Base-by-base conservation (phyloP, 1,284 basidiomycete species). In the Ustilago curta region DNA sequence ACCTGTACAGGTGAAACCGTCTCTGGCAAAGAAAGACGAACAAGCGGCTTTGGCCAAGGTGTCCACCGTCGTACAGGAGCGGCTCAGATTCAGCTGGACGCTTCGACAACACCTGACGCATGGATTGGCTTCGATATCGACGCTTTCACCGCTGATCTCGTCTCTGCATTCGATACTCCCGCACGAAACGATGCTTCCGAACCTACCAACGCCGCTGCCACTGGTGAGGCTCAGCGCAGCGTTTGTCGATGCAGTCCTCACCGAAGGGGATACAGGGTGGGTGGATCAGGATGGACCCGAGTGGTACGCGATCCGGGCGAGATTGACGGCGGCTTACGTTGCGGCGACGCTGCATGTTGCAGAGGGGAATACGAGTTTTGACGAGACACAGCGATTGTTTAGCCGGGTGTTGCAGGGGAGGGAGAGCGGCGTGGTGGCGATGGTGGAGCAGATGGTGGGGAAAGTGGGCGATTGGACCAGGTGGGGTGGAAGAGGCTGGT, bases 401-500 rank as follows among this genome's bases (percentile, higher is more conserved):
- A 7, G 49, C 2, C 29, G 57, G 6, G 32, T 72, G 8, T 43
- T 71, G 3, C 23, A 19, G 9, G 68, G 18, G 0, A 56, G 68
- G 18, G 61, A 71, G 2, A 39, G 43, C 1, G 68, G 73, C 1
- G 0, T 68, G 3, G 32, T 40, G 0, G 63, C 60, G 4, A 67
- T 60, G 5, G 8, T 64, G 8, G 43, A 16, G 4, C 35, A 23
- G 0, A 1, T 54, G 12, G n/a, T 18, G 27, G 32, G 11, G 3
- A 50, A 31, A 5, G 43, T 27, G 0, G 31, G n/a, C 1, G 52
- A 67, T 18, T 75, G 72, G 73, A 27, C 55, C 2, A 52, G 25
- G 25, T 76, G 73, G 73, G 73, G 73, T 2, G 65, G 61, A 1
- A 47, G 73, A 8, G 73, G 73, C 0, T 76, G 73, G 73, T 43